These are phyloP conservation scores for Diaporthe amygdali DNA, from an alignment of 2,329 filamentous ascomycete species.

Conservation along the genomic window DNA sequence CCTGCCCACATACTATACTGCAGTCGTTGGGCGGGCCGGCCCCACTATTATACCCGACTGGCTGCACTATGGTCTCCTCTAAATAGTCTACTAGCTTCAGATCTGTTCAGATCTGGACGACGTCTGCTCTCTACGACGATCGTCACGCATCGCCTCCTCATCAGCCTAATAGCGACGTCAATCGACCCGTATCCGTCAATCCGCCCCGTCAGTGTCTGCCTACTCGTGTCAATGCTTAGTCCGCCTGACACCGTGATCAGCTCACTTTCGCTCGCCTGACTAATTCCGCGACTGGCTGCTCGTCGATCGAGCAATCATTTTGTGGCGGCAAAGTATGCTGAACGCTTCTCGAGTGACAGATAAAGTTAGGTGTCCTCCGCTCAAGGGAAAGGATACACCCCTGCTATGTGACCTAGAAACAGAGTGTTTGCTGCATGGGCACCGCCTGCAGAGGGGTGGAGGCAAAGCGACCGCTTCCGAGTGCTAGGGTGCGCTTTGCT, in stretches of 20 bases:
- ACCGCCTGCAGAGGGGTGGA: background rate
- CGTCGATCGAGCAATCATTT: background rate
- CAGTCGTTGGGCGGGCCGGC: background rate
- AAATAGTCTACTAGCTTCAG: slow-evolving; percentile 1
- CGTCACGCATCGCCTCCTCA: slow-evolving; percentile 14
- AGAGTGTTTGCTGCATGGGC: background rate
- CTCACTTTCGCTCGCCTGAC: background rate
- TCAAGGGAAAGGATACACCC: background rate
- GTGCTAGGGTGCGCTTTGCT: background rate
- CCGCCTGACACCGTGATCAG: slow-evolving; percentile 1
- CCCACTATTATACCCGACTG: slow-evolving; percentile 1
- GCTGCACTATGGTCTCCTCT: background rate
- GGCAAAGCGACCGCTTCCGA: background rate
- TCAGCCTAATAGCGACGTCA: background rate
- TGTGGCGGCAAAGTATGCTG: no score
- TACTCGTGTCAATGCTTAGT: background rate
- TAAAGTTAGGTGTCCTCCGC: background rate
- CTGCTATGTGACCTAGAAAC: background rate
- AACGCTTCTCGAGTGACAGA: background rate
- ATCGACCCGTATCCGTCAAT: background rate
- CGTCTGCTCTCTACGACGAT: slow-evolving; percentile 14
- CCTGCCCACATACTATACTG: no score
- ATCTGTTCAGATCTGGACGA: slow-evolving; percentile 16
- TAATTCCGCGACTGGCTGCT: background rate
- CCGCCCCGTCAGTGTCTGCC: background rate